Evolutionary conservation across 345 rosid genomes (phyloP), one percentile per base, ranked within the genome.

Genomic region (Turnera subulata): DNA sequence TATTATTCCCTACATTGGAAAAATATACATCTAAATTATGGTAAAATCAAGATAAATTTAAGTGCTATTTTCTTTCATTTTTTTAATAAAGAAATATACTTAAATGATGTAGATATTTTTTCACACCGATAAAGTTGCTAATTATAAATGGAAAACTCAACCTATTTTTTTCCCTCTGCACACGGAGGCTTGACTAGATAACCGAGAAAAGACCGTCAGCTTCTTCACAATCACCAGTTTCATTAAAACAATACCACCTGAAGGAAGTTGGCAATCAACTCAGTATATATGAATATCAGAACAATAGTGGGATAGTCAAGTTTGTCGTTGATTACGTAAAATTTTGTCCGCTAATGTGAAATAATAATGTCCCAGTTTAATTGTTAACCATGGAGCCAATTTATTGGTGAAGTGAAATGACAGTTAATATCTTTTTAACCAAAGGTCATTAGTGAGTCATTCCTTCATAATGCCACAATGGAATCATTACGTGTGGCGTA

Each of bases 231-330:
- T 59, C 50, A 58, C 55, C 35, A 22, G 20, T 29, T n/a, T 39
- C 24, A 11, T 6, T 18, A 59, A 38, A 50, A 32, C 16, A 8
- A 52, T 5, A 59, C 53, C 53, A 66, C 48, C 55, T 53, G 19
- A 53, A 46, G 53, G 50, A 59, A 51, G 26, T 58, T 66, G 32
- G 24, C 59, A 35, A 51, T 58, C 49, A 66, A 49, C 42, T 64
- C 62, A 64, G 44, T 46, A 35, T 33, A n/a, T n/a, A n/a, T n/a
- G n/a, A n/a, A n/a, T n/a, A 0, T 18, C 57, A 37, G 43, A 42
- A 2, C 17, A n/a, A 0, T 51, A 56, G 59, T 66, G 64, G 48
- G 42, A 46, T 22, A 19, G 60, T 53, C 61, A 58, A 57, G 29
- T 2, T 65, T 43, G 53, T 33, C 6, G 25, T 32, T 57, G 58